Base-by-base conservation (phyloP, 73 alveolate genomes). In the Stentor roeselii region DNA sequence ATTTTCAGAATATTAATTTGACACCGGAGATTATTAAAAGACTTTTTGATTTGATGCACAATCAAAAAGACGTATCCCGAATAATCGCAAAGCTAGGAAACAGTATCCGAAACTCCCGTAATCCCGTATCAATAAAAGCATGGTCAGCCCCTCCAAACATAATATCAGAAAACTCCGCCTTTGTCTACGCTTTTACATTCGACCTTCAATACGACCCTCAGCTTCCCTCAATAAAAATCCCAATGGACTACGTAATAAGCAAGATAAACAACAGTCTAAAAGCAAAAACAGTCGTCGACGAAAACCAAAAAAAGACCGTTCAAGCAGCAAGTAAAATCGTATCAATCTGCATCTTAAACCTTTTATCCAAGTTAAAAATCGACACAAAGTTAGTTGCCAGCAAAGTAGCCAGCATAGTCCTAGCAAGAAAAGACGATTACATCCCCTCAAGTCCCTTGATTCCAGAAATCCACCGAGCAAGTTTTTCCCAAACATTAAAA, bases 291-390 rank as follows among this genome's bases (percentile, higher is more conserved):
- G 34, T 11, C 1, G 41, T 67, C 0, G 80, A 67, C 41, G 80
- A 67, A 67, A 67, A 67, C 80, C 80, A 67, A 34, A 67, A 67
- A 32, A 67, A 67, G 34, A 67, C 80, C 21, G 80, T 67, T 34
- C 14, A 27, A n/a, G 80, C 80, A 15, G 80, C 80, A 30, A 67
- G 80, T 67, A 67, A 67, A 32, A 21, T 67, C n/a, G 34, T 67
- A 21, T 67, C 80, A 67, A 32, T 67, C 34, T 21, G 42, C 2
- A 67, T 67, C 14, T 34, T 67, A 32, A 21, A 21, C n/a, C 42
- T 67, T 27, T 67, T 67, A 67, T 67, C 80, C 41, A 67, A 67
- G 2, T 34, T 67, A 15, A 67, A 27, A 30, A 67, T 67, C 37
- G 80, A 67, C 42, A 21, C n/a, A 1, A 67, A 67, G 41, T 40